Evolutionary conservation across 1,284 basidiomycete genomes (phyloP), one percentile per base, ranked within the genome.

Genomic region (Polyporus tsugae): DNA sequence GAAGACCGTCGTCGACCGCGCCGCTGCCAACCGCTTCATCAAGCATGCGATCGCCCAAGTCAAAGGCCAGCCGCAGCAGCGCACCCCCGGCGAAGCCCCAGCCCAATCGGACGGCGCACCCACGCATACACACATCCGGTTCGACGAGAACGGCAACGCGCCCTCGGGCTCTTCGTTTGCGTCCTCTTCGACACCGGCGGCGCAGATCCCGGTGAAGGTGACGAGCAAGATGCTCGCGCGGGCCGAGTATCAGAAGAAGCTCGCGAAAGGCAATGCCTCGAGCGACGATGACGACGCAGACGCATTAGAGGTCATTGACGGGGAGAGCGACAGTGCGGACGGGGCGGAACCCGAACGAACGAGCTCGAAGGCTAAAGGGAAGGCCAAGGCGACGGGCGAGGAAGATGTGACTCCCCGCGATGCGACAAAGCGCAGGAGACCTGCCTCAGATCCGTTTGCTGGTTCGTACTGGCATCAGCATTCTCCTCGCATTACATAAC

Each of bases 11-110:
- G 71, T 95, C 62, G 93, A 95, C 85, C 93, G 91, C 77, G 88
- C 81, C 33, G 93, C 91, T n/a, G 93, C 93, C 5, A 82, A 82
- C 60, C 87, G 93, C 39, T 95, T 95, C 79, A 95, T 95, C 78
- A 92, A 91, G 77, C 87, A 93, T 75, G 93, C 93, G n/a, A 92
- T 95, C 63, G 80, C 89, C 0, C 90, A 91, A 76, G 74, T 72
- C 33, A 75, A 75, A 46, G 71, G 67, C 38, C 73, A 76, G 25
- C 35, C 49, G 22, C 66, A 58, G 41, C 36, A 9, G 38, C 72
- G 74, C 22, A 72, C 76, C 0, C 73, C 75, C 33, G 74, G 75
- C 4, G 73, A 73, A 49, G 46, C 22, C 46, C 22, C 46, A 46
- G 63, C 71, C 61, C 74, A 58, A 58, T 58, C 36, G 19, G 57